These are phyloP conservation scores for Nigrograna mackinnonii DNA, from an alignment of 2,329 filamentous ascomycete genomes.

Conservation along the genomic window DNA sequence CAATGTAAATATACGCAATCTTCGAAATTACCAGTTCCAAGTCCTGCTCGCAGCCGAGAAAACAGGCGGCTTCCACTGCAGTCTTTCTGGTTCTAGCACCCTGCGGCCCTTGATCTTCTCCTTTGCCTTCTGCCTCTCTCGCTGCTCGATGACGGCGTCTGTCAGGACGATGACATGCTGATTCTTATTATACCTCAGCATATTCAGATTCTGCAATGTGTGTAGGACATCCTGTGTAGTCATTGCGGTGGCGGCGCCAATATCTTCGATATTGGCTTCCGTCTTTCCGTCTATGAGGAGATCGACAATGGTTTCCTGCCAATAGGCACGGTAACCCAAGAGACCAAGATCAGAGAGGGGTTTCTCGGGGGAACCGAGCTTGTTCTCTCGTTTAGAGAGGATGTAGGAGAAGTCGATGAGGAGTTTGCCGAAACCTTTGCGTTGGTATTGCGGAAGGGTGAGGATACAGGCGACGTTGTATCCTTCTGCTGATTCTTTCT, in stretches of 20 bases:
- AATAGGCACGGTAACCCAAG: slow-evolving; percentile 94
- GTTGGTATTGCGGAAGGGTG: slow-evolving; percentile 93
- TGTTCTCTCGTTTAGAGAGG: slow-evolving; percentile 91
- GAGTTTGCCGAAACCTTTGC: slow-evolving; percentile 89
- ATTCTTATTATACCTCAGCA: slow-evolving; percentile 94
- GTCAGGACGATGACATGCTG: slow-evolving; percentile 96
- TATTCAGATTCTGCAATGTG: slow-evolving; percentile 89
- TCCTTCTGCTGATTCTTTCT: slow-evolving; percentile 94
- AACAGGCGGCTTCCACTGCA: slow-evolving; percentile 95
- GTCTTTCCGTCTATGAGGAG: slow-evolving; percentile 71
- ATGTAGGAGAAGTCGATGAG: slow-evolving; percentile 98
- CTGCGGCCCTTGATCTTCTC: slow-evolving; percentile 77
- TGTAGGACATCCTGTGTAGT: slow-evolving; percentile 97
- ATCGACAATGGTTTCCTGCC: slow-evolving; percentile 93
- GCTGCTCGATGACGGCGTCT: slow-evolving; percentile 72
- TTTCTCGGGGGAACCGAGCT: slow-evolving; percentile 95
- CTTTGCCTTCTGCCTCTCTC: slow-evolving; percentile 75
- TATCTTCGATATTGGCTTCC: slow-evolving; percentile 81
- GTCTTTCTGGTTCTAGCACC: slow-evolving; percentile 73
- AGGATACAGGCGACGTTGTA: slow-evolving; percentile 99
- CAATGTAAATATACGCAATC: too few species aligned
- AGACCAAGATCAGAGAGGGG: slow-evolving; percentile 92
- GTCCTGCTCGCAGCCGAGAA: slow-evolving; percentile 89
- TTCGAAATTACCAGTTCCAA: slow-evolving; percentile 93
- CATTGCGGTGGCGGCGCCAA: slow-evolving; percentile 83